These are phyloP conservation scores for Xylariaceae sp. DNA, from an alignment of 2,329 filamentous ascomycete species.

Conservation along the genomic window DNA sequence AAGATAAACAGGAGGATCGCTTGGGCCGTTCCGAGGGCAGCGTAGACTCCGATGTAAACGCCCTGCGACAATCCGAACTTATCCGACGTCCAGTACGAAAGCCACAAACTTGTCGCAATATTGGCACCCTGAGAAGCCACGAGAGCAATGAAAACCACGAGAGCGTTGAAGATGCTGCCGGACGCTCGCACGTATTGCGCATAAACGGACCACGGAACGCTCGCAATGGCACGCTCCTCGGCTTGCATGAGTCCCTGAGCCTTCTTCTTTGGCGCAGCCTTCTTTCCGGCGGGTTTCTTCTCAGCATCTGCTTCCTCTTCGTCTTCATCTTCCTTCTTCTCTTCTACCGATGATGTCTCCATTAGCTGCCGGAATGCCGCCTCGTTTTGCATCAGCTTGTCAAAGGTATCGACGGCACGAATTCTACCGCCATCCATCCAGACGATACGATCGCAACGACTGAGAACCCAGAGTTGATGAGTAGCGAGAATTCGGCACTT, in stretches of 20 bases:
- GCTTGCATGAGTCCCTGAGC: constrained; percentile 64
- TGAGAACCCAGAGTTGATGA: constrained; percentile 90
- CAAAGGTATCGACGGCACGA: constrained; percentile 80
- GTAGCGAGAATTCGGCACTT: constrained; percentile 91
- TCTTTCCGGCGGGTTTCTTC: constrained; percentile 43
- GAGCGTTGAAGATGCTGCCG: constrained; percentile 63
- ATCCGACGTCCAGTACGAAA: constrained; percentile 87
- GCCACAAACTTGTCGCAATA: constrained; percentile 83
- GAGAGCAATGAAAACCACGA: constrained; percentile 58
- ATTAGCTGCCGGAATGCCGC: constrained; percentile 76
- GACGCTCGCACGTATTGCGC: constrained; percentile 70
- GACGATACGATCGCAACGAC: constrained; percentile 83
- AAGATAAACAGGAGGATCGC: constrained; percentile 75
- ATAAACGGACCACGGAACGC: constrained; percentile 77
- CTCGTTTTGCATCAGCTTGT: constrained; percentile 76
- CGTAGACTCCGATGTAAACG: constrained; percentile 67
- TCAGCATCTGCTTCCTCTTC: constrained; percentile 37
- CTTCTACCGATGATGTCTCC: constrained; percentile 74
- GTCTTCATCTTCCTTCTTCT: constrained; percentile 52
- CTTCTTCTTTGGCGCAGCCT: constrained; percentile 52
- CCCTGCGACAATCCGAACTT: constrained; percentile 64
- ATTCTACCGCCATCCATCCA: constrained; percentile 87
- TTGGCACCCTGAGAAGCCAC: constrained; percentile 75
- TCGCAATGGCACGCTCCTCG: constrained; percentile 61
- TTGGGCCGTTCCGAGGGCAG: constrained; percentile 65